Evolutionary conservation across 106 monocot genomes (phyloP), one percentile per base, ranked within the genome.

Genomic region (Dioscorea dumetorum): DNA sequence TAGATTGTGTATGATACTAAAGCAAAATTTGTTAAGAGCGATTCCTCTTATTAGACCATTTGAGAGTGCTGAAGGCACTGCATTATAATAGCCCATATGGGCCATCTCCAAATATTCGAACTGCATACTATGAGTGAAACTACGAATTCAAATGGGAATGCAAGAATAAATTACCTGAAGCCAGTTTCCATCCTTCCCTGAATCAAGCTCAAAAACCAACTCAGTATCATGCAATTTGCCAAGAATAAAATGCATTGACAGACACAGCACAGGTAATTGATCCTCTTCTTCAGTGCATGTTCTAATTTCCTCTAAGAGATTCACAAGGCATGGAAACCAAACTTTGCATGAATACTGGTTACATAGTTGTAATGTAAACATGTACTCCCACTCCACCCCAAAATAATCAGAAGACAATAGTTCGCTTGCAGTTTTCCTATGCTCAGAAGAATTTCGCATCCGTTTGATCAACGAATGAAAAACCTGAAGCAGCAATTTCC

Each of bases 251-350:
- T 79, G 76, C 74, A 93, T 63, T 28, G 84, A 71, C 34, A 93
- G 41, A 68, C 77, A 60, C 33, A 84, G 50, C 9, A 72, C 72
- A 57, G n/a, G 62, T 6, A 78, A 73, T 20, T 72, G 48, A 41
- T 52, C 66, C 59, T 81, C 76, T 48, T 49, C 60, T 62, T 75
- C 64, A 50, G 24, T 66, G 24, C 77, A 68, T 24, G 28, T 22
- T 67, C 74, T 62, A 6, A 84, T 70, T 66, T 93, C 84, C 76
- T 85, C 33, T 32, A 99, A 58, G 67, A 99, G 67, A 23, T 76
- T 69, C 63, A 81, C 76, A 22, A 99, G 72, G 78, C 78, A 79
- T 63, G 89, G 85, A 71, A 99, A 77, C 99, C 99, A 99, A 57
- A 86, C 74, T 64, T 70, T 87, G 70, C 81, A 83, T 14, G 87